Evolutionary conservation across 495 filamentous ascomycete species (phyloP).

Genomic region (Lasiosphaeria ovina): DNA sequence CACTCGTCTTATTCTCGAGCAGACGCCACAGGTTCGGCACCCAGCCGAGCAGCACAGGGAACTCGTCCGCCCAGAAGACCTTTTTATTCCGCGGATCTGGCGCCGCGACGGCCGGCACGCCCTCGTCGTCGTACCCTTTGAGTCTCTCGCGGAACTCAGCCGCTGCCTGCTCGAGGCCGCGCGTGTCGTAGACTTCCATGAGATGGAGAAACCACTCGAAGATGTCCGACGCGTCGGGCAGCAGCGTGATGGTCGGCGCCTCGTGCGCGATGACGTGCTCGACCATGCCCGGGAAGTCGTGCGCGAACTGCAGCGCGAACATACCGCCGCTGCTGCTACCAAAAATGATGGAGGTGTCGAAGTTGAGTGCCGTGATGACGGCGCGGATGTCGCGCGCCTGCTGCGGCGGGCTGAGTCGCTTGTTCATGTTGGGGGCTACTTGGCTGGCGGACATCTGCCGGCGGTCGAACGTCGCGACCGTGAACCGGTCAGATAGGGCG

Average conservation of each 20-base stretch:
- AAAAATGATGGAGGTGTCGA: conserved; percentile 25
- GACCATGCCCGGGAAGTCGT: conserved; percentile 26
- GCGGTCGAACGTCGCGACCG: conserved; percentile 28
- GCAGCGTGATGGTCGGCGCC: conserved; percentile 20
- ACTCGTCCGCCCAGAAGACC: conserved; percentile 30
- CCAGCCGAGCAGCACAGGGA: conserved; percentile 18
- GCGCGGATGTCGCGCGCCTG: conserved; percentile 27
- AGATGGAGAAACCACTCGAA: conserved; percentile 19
- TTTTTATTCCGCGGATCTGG: conserved; percentile 14
- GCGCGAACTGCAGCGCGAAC: conserved; percentile 28
- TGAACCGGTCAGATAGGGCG: conserved; percentile 20
- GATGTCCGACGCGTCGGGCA: conserved; percentile 20
- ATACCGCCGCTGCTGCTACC: conserved; percentile 30
- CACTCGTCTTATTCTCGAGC: conserved; percentile 17
- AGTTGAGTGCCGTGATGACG: conserved; percentile 23
- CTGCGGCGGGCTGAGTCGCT: conserved; percentile 21
- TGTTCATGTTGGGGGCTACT: conserved; percentile 5
- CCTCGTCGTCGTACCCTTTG: conserved; percentile 23
- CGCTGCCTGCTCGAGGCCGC: conserved; percentile 11
- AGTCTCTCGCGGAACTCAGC: conserved; percentile 14
- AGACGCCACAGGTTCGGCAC: conserved; percentile 26
- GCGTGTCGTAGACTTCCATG: conserved; percentile 18
- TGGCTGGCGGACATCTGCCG: conserved; percentile 29
- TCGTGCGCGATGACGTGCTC: conserved; percentile 29
- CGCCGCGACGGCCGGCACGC: conserved; percentile 8